Evolutionary conservation across 1,284 basidiomycete species (phyloP).

Genomic region (Sporisorium scitamineum): DNA sequence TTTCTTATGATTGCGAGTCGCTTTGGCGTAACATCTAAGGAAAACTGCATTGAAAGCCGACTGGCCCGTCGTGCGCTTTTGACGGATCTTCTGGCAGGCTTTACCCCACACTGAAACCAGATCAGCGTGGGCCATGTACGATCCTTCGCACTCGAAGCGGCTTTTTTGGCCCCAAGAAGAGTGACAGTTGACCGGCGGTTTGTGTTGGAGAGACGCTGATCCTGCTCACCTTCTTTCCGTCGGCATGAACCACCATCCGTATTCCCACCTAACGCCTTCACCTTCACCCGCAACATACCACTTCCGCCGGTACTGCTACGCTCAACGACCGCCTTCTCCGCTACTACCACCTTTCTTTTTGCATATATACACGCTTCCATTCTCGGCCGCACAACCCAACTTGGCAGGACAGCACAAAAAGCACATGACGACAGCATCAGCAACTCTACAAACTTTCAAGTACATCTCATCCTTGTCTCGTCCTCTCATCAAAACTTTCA

Average conservation of each 20-base stretch:
- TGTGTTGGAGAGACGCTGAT: not conserved
- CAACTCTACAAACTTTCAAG: conserved; percentile 4
- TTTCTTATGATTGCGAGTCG: not conserved
- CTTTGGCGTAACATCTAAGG: not conserved
- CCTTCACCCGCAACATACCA: not conserved
- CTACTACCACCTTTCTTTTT: not conserved
- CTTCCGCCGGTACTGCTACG: not conserved
- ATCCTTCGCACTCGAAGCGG: not conserved
- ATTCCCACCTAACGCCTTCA: conserved; percentile 2
- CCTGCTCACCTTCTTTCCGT: not conserved
- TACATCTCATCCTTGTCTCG: not conserved
- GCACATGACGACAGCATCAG: conserved; percentile 19
- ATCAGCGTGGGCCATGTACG: not conserved
- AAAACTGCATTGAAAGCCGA: not conserved
- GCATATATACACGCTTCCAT: not conserved
- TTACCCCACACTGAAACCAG: not conserved
- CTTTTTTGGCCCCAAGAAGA: not conserved
- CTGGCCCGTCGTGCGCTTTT: not conserved
- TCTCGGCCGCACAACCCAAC: not conserved
- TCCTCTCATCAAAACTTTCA: not conserved
- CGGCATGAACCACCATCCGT: not conserved
- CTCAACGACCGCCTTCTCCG: conserved; percentile 3
- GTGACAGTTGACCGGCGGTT: not conserved
- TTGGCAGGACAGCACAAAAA: not conserved
- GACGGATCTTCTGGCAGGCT: not conserved